These are phyloP conservation scores for Globisporangium emineosum DNA, from an alignment of 352 stramenopile species.

Conservation along the genomic window DNA sequence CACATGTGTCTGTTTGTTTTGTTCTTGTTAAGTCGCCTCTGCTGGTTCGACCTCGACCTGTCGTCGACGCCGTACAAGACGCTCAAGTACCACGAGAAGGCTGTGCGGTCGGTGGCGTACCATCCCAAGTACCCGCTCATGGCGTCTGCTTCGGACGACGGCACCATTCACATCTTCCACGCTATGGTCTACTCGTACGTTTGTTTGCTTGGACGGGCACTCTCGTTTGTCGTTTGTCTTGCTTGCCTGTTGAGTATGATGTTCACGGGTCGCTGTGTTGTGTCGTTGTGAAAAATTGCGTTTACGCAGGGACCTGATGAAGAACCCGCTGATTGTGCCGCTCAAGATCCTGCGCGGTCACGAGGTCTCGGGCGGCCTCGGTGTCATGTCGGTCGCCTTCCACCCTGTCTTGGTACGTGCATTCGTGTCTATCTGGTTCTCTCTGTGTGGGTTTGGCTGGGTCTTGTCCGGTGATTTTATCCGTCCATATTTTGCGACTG, in stretches of 20 bases:
- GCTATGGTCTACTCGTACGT: constrained; percentile 97
- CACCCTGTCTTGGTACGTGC: constrained; percentile 94
- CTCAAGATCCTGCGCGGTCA: constrained; percentile 98
- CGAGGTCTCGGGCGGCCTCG: constrained; percentile 91
- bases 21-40: constrained; percentile 68
- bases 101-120: constrained; percentile 92
- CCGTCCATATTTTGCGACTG: neutral
- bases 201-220: constrained; percentile 5
- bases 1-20: neutral
- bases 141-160: constrained; percentile 98
- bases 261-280: neutral
- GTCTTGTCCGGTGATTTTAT: neutral
- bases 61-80: constrained; percentile 98
- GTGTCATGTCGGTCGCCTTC: constrained; percentile 95
- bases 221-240: constrained; percentile 6
- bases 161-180: constrained; percentile 99
- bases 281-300: neutral
- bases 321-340: constrained; percentile 98
- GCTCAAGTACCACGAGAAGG: constrained; percentile 98
- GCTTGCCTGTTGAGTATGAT: neutral
- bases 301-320: constrained; percentile 92
- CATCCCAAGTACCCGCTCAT: constrained; percentile 98
- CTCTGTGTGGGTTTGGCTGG: neutral
- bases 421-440: neutral
- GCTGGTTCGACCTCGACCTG: constrained; percentile 99